These are phyloP conservation scores for Azolla pinnata DNA, from an alignment of 75 land plant species.

Conservation along the genomic window DNA sequence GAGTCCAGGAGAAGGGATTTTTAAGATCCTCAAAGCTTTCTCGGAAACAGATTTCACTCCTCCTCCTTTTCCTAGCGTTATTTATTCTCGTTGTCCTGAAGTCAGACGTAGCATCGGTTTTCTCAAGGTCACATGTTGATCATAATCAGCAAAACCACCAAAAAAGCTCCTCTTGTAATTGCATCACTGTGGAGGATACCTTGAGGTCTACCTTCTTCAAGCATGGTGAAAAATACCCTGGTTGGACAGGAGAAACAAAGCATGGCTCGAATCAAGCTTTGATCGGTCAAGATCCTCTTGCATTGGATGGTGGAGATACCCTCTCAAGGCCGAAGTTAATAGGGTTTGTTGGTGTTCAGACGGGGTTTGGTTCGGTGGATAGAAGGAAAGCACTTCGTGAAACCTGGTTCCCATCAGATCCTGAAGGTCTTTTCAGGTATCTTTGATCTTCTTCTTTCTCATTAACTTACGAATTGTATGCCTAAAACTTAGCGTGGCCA, in stretches of 20 bases:
- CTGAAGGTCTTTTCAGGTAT: slow-evolving; percentile 58
- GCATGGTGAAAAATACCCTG: slow-evolving; percentile 6
- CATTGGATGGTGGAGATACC: not conserved
- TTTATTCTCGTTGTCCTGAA: not conserved
- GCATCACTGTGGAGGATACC: slow-evolving; percentile 1
- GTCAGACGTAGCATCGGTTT: not conserved
- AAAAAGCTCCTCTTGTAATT: not conserved
- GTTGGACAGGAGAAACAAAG: slow-evolving; percentile 4
- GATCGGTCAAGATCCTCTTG: not conserved
- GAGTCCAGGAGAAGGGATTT: slow-evolving; percentile 1
- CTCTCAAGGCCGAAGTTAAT: slow-evolving; percentile 48
- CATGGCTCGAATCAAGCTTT: not conserved
- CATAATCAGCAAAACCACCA: not conserved
- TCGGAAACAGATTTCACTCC: not conserved
- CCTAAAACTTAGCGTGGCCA: too few species aligned
- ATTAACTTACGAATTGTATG: too few species aligned
- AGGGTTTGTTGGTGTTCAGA: slow-evolving; percentile 92
- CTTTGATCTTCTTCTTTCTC: not conserved
- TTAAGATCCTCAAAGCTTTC: not conserved
- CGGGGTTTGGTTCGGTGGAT: slow-evolving; percentile 75
- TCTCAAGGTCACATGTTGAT: too few species aligned
- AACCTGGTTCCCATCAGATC: slow-evolving; percentile 91
- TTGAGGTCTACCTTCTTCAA: slow-evolving; percentile 1
- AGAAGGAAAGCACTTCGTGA: slow-evolving; percentile 58
- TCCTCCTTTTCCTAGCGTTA: not conserved